Conservation (phyloP, 805 yeast species). For the Wickerhamiella occidentalis region DNA sequence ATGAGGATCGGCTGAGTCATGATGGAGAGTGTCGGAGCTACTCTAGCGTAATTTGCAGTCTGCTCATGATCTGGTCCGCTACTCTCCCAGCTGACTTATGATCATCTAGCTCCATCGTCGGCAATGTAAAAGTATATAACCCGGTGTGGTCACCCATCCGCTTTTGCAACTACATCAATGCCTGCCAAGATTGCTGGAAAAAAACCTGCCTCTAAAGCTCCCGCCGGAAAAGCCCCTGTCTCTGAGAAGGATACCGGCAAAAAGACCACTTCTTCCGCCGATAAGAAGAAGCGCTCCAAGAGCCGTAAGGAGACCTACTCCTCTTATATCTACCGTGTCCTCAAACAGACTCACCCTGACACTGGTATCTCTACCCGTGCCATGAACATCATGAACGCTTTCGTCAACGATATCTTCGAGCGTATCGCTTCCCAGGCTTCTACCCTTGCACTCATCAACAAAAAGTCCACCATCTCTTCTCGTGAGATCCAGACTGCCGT, state of each 20-base stretch:
- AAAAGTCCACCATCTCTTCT: conserved; percentile 94
- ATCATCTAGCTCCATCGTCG: not conserved
- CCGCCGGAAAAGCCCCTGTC: conserved; percentile 86
- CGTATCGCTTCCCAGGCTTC: conserved; percentile 97
- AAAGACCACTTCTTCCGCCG: conserved; percentile 74
- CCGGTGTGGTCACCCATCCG: conserved; percentile 11
- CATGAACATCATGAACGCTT: conserved; percentile 97
- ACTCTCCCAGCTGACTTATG: not conserved
- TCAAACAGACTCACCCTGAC: conserved; percentile 98
- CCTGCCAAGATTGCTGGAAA: conserved; percentile 44
- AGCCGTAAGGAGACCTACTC: conserved; percentile 97
- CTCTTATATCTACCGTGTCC: conserved; percentile 95
- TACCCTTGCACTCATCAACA: conserved; percentile 96
- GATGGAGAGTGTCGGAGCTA: not conserved
- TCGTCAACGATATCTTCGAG: conserved; percentile 95
- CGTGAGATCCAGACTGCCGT: conserved; percentile 99
- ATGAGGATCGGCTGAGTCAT: not conserved
- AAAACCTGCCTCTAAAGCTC: conserved; percentile 38
- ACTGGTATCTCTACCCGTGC: conserved; percentile 99
- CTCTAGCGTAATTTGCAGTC: conserved; percentile 5
- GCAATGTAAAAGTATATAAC: not conserved
- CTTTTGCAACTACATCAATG: conserved; percentile 27
- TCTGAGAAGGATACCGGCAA: conserved; percentile 86
- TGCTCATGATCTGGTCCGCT: conserved; percentile 5
- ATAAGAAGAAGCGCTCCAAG: conserved; percentile 84